Conservation (phyloP, 352 stramenopile genomes). For the Globisporangium polare region DNA sequence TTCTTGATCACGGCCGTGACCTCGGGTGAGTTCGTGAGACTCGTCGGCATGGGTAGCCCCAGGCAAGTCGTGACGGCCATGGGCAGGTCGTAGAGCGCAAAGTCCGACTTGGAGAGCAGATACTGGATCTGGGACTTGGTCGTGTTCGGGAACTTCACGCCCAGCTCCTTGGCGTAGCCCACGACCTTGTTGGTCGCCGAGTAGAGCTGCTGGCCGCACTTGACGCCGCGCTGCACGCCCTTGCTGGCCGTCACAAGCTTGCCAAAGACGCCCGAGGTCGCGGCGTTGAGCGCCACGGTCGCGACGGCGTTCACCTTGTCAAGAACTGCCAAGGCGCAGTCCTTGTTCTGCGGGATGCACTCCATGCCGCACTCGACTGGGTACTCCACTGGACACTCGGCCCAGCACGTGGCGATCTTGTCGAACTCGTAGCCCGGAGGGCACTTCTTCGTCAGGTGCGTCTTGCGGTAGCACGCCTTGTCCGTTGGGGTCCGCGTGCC, state of each 20-base stretch:
- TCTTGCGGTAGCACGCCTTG: slow-evolving; percentile 22
- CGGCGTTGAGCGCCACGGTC: slow-evolving; percentile 45
- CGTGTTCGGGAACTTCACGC: slow-evolving; percentile 25
- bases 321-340: slow-evolving; percentile 50
- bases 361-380: slow-evolving; percentile 53
- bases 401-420: slow-evolving; percentile 47
- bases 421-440: slow-evolving; percentile 43
- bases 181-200: slow-evolving; percentile 37
- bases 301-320: slow-evolving; percentile 44
- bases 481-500: slow-evolving; percentile 12
- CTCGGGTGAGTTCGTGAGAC: background rate
- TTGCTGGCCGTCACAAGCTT: slow-evolving; percentile 28
- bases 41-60: slow-evolving; percentile 17
- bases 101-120: slow-evolving; percentile 47
- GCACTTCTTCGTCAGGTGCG: slow-evolving; percentile 15
- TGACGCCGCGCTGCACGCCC: slow-evolving; percentile 32
- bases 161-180: slow-evolving; percentile 29
- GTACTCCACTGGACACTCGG: slow-evolving; percentile 51
- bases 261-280: slow-evolving; percentile 49
- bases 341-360: slow-evolving; percentile 61
- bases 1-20: slow-evolving; percentile 9
- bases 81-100: slow-evolving; percentile 47
- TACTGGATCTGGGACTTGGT: slow-evolving; percentile 42
- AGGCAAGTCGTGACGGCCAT: slow-evolving; percentile 36
- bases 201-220: slow-evolving; percentile 41